A percentile compares a stretch with the other conserved stretches of the same genome.
phyloP scores from a whole-genome alignment of 2,329 filamentous ascomycete species.

The Alternaria atra region DNA sequence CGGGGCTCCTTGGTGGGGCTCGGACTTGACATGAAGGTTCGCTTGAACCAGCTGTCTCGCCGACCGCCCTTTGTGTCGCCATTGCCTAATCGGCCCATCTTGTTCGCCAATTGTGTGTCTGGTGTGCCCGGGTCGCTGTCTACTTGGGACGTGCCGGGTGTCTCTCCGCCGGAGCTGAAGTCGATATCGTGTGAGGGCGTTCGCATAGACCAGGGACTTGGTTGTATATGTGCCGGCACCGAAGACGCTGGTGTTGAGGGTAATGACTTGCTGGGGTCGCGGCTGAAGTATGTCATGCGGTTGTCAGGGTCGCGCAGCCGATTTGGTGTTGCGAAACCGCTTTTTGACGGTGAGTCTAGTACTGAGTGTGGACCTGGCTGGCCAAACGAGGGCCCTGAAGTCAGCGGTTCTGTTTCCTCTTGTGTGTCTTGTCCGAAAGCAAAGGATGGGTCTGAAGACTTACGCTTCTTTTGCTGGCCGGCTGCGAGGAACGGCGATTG shows the following conservation, averaged over 20 bases:
- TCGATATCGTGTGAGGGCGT: conserved; percentile 51
- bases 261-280: conserved; percentile 49
- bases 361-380: conserved; percentile 46
- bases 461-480: conserved; percentile 51
- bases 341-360: conserved; percentile 60
- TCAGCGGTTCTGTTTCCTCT: conserved; percentile 23
- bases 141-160: conserved; percentile 56
- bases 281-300: conserved; percentile 60
- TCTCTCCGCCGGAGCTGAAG: conserved; percentile 60
- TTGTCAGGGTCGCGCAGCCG: conserved; percentile 60
- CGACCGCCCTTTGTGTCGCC: conserved; percentile 43
- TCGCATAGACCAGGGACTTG: conserved; percentile 46
- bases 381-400: conserved; percentile 16
- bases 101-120: conserved; percentile 45
- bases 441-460: conserved; percentile 22
- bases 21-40: conserved; percentile 36
- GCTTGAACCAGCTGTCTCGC: conserved; percentile 44
- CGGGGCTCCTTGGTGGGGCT: conserved; percentile 53
- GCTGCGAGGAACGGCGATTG: conserved; percentile 58
- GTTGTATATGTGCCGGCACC: conserved; percentile 37
- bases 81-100: conserved; percentile 38
- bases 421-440: conserved; percentile 4
- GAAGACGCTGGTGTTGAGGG: conserved; percentile 37
- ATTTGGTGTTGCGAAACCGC: conserved; percentile 44
- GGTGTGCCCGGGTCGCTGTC: conserved; percentile 56